Percentiles rank a stretch among this genome's conserved stretches.
These are phyloP conservation scores for Setaria viridis DNA, from an alignment of 202 grass and related monocot genomes.

Conservation along the genomic window DNA sequence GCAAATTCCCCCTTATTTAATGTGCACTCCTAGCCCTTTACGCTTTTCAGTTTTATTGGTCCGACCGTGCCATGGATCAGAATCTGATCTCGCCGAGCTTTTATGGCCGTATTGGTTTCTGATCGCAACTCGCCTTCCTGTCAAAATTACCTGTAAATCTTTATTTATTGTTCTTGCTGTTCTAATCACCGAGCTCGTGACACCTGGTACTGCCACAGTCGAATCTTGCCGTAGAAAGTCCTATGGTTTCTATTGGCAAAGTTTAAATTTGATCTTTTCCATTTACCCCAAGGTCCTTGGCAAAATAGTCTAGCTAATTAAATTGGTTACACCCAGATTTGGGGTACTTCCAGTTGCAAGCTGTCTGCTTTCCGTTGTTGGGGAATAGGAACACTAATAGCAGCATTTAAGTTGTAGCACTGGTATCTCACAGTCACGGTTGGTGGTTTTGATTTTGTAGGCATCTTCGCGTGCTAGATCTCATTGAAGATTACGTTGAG, in stretches of 20 bases:
- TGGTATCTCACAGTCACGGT: conserved; percentile 25
- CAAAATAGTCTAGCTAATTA: conserved; percentile 18
- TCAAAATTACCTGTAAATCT: conserved; percentile 26
- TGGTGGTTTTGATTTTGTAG: conserved; percentile 49
- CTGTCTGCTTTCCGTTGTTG: background rate
- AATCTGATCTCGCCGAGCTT: conserved; percentile 53
- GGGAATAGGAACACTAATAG: conserved; percentile 17
- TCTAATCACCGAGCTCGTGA: conserved; percentile 20
- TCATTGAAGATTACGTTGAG: conserved; percentile 71
- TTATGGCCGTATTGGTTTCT: conserved; percentile 36
- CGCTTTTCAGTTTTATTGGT: conserved; percentile 51
- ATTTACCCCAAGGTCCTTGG: background rate
- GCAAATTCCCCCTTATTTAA: conserved; percentile 50
- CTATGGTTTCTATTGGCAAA: background rate
- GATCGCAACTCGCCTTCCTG: conserved; percentile 29
- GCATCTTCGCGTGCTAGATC: conserved; percentile 75
- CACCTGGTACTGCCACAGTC: conserved; percentile 39
- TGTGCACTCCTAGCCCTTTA: conserved; percentile 49
- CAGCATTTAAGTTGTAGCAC: background rate
- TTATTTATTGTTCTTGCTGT: conserved; percentile 35
- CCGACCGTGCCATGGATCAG: conserved; percentile 46
- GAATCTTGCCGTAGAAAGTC: conserved; percentile 18
- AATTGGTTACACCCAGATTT: background rate
- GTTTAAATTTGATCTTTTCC: background rate
- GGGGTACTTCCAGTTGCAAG: background rate